phyloP scores from a whole-genome alignment of 768 basidiomycete genomes.

The Mycena haematopus region DNA sequence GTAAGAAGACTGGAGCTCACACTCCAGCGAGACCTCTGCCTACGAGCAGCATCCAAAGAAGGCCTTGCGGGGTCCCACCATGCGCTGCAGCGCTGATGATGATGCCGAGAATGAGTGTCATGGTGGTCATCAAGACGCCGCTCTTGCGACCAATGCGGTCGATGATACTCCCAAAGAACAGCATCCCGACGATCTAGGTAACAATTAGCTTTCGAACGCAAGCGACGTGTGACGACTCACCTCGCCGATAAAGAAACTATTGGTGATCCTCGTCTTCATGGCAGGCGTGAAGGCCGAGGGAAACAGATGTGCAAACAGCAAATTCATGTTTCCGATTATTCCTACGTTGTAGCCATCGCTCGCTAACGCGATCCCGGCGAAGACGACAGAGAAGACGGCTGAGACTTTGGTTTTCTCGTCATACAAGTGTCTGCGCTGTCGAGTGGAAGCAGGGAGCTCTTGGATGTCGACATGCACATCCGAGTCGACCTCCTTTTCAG shows the following conservation, averaged over 20 bases:
- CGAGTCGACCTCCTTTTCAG: neutral
- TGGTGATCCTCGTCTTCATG: conserved; percentile 1
- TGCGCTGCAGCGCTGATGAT: neutral
- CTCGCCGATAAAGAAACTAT: conserved; percentile 1
- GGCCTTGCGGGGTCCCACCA: neutral
- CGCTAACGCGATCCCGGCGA: neutral
- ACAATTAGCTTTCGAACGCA: neutral
- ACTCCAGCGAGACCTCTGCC: neutral
- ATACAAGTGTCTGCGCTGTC: neutral
- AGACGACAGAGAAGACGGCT: neutral
- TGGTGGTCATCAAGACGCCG: neutral
- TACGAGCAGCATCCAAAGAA: conserved; percentile 1
- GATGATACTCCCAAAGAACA: neutral
- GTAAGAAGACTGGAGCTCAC: neutral
- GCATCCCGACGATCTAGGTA: neutral
- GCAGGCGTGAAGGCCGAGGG: neutral
- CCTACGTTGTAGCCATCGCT: conserved; percentile 3
- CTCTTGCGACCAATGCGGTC: conserved; percentile 3
- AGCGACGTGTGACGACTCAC: neutral
- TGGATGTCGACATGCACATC: neutral
- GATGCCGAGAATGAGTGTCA: neutral
- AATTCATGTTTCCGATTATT: conserved; percentile 2
- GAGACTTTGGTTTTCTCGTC: neutral
- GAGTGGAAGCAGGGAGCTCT: neutral
- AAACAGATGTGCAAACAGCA: neutral